Base-by-base conservation (phyloP, 768 basidiomycete genomes). In the Lyophyllum semitale region DNA sequence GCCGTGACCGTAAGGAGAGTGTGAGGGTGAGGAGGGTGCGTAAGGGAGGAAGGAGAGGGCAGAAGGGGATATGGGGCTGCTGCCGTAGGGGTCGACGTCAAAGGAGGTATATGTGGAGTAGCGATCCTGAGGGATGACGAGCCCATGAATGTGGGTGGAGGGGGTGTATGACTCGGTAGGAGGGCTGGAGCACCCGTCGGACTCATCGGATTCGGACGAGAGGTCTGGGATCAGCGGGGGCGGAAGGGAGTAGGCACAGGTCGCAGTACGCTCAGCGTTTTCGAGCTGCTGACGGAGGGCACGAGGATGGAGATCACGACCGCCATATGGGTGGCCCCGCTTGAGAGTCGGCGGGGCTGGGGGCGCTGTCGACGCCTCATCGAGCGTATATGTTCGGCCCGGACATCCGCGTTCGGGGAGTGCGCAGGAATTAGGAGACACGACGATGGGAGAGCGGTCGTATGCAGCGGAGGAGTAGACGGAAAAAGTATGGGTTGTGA, bases 381-480 rank as follows among this genome's bases (percentile, higher is more conserved):
- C 80, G 48, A 82, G 75, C 57, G 71, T 70, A 64, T 89, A 89
- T 4, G 87, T 89, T 58, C 85, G 79, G 25, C 88, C 87, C 47
- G 87, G 86, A 66, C 86, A 88, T 27, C 89, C 89, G 56, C 91
- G 84, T 62, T 83, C 89, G 32, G 92, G 91, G 22, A 94, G 78
- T 9, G 85, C 84, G 65, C 90, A 92, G 32, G 77, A 69, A 65
- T 92, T 90, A 29, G 87, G 86, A 22, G 81, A 65, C 60, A 91
- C 87, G 65, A 84, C 74, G 66, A 93, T 89, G 55, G 91, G 90
- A 3, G 88, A 83, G 54, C 91, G 87, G 75, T 93, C 91, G 72
- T 93, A 93, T 8, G 80, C 72, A 4, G 83, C 66, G 26, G 87
- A 70, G 59, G 82, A 84, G 70, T 88, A 76, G 51, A 76, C 80